A percentile compares a stretch with the other conserved stretches of the same genome.
phyloP scores from a whole-genome alignment of 805 yeast genomes.

The Yarrowia hollandica region DNA sequence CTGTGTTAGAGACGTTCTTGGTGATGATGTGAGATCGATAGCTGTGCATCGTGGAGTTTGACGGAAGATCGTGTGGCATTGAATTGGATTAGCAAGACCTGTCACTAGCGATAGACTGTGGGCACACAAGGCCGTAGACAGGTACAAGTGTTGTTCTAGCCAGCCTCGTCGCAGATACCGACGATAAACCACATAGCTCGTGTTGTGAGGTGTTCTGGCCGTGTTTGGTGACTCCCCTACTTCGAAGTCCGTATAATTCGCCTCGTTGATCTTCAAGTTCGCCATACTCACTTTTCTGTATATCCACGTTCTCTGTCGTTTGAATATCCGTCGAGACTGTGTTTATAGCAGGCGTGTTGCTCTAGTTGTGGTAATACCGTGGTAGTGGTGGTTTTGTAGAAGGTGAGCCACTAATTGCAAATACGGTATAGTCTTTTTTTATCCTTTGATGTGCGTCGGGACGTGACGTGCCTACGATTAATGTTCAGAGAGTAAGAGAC shows the following conservation, averaged over 20 bases:
- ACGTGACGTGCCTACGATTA: slow-evolving; percentile 22
- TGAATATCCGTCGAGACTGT: not conserved
- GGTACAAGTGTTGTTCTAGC: no score
- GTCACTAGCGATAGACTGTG: no score
- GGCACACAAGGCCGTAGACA: no score
- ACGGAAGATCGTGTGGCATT: no score
- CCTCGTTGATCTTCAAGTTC: no score
- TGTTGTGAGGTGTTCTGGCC: no score
- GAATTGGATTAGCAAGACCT: no score
- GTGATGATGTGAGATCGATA: not conserved
- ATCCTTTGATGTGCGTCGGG: slow-evolving; percentile 20
- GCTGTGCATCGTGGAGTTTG: no score
- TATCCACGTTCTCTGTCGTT: not conserved
- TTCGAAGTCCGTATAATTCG: not conserved
- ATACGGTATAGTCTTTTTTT: slow-evolving; percentile 7
- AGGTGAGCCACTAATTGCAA: not conserved
- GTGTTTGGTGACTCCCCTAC: no score
- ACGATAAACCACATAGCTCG: no score
- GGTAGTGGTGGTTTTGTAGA: not conserved
- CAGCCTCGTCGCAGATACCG: no score
- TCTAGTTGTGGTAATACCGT: not conserved
- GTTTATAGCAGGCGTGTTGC: not conserved
- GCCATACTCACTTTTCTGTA: not conserved
- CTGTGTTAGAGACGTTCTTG: not conserved
- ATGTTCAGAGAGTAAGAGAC: not conserved